Evolutionary conservation across 805 yeast genomes (phyloP).

Genomic region (Myxozyma neotropica): DNA sequence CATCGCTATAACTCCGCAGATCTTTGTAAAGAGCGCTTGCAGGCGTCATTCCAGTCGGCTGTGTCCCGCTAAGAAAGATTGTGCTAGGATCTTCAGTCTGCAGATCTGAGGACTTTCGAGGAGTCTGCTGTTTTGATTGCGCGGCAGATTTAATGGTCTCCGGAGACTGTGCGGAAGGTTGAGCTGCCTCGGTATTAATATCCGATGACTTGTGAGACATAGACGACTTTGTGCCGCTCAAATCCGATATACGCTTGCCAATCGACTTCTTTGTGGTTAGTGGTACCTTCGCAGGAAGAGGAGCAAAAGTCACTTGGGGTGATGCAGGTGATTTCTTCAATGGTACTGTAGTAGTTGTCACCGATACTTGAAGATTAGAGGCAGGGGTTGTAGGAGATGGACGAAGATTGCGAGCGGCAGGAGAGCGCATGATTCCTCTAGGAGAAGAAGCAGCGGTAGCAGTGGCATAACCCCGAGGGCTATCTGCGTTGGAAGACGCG

Average conservation of each 20-base stretch:
- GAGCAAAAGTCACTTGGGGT: constrained; percentile 19
- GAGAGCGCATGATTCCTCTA: constrained; percentile 5
- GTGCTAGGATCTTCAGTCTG: neutral
- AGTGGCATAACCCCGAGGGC: neutral
- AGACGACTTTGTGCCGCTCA: constrained; percentile 15
- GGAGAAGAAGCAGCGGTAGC: neutral
- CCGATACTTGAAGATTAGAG: neutral
- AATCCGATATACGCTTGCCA: constrained; percentile 8
- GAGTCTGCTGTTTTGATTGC: neutral
- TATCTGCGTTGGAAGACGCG: neutral
- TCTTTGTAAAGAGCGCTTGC: constrained; percentile 9
- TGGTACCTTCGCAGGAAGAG: constrained; percentile 29
- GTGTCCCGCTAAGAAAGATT: neutral
- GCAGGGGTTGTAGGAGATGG: neutral
- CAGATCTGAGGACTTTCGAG: neutral
- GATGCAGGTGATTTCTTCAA: constrained; percentile 9
- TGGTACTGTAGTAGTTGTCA: constrained; percentile 13
- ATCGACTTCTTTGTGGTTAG: constrained; percentile 29
- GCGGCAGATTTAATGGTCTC: neutral
- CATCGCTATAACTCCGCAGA: constrained; percentile 11
- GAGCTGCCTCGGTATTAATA: neutral
- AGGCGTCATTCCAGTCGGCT: constrained; percentile 3
- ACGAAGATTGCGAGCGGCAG: constrained; percentile 1
- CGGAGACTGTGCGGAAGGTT: neutral
- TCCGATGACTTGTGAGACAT: constrained; percentile 8